Percentiles rank a stretch among this genome's conserved stretches.
phyloP scores from a whole-genome alignment of 1,139 yeast species.

The Ashbya aceris region DNA sequence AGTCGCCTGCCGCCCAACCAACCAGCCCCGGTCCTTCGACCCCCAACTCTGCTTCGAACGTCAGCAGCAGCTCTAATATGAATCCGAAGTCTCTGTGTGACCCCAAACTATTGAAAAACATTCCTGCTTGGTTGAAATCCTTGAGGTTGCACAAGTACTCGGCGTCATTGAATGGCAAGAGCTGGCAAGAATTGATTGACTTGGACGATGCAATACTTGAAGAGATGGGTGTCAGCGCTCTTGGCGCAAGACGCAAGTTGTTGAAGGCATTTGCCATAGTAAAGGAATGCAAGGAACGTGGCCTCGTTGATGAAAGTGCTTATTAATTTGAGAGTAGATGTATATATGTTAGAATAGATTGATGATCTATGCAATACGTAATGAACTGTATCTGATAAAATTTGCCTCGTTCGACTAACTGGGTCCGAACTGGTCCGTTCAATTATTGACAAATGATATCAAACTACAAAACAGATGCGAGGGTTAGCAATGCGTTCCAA shows the following conservation, averaged over 20 bases:
- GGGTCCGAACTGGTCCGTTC: too few species aligned
- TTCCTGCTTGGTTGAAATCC: conserved; percentile 88
- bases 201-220: conserved; percentile 63
- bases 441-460: too few species aligned
- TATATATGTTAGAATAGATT: neutral
- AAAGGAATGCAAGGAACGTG: conserved; percentile 37
- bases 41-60: neutral
- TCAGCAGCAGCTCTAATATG: conserved; percentile 21
- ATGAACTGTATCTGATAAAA: neutral
- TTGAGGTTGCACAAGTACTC: conserved; percentile 90
- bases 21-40: conserved; percentile 3
- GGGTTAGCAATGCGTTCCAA: too few species aligned
- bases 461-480: too few species aligned
- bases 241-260: conserved; percentile 90
- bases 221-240: conserved; percentile 76
- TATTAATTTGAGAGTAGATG: conserved; percentile 8
- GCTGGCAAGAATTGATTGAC: conserved; percentile 73
- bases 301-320: conserved; percentile 26
- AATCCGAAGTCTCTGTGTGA: conserved; percentile 57
- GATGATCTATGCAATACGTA: neutral
- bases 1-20: neutral
- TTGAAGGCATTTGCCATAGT: conserved; percentile 86
- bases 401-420: too few species aligned
- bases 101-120: conserved; percentile 56
- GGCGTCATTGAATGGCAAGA: conserved; percentile 61